Base-by-base conservation (phyloP, 179 eudicot genomes). In the Amaranthus tricolor region DNA sequence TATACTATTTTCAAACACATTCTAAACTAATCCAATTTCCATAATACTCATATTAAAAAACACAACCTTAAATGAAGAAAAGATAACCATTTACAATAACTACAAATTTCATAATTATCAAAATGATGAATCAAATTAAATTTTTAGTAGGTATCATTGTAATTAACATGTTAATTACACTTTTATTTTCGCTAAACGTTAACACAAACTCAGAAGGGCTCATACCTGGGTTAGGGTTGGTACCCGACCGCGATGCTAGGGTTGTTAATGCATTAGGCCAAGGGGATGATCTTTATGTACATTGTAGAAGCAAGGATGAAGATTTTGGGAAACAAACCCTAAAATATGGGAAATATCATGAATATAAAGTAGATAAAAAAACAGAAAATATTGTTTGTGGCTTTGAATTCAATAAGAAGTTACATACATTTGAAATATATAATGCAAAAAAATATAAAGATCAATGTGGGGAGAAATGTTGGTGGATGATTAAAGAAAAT, bases 401-500 rank as follows among this genome's bases (percentile, higher is more conserved):
- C 4, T 65, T 77, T 12, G 13, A 11, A 44, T 77, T 65, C 59
- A 67, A 64, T 49, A 40, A 66, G 10, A 48, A 64, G 21, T 55
- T 54, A 17, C 76, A 40, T 57, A 6, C 8, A 0, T 77, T 77
- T 31, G 71, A 20, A 44, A 71, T 77, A 8, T 77, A 62, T 21
- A 67, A 77, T 63, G 63, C 44, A 12, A 48, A 70, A 6, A 77
- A 45, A 43, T 74, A 71, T 48, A 72, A 68, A 43, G 19, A 40
- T 24, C 4, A 71, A 3, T 77, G 80, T 50, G 68, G 76, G 21
- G 63, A 72, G 1, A 60, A 51, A 71, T 77, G 80, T 77, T 71
- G 69, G 74, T 77, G 80, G 80, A 55, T 48, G 72, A 66, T 77
- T 43, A 77, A 66, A 58, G 72, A 72, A 64, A 72, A 66, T 3